Conservation (phyloP, 345 rosid genomes). For the Gossypium arboreum region DNA sequence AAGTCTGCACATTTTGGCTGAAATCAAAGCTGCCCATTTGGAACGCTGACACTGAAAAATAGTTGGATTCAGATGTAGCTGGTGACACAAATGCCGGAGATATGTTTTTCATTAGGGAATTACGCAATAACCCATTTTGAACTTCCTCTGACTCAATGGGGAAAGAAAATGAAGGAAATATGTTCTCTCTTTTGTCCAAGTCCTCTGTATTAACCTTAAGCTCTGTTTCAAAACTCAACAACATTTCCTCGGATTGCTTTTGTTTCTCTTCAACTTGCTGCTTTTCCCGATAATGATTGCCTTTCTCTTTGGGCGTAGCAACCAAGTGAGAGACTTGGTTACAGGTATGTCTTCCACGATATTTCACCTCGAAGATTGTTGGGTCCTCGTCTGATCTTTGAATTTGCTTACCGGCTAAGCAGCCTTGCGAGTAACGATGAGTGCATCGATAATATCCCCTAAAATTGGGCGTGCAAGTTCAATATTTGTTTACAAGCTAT, state of each 20-base stretch:
- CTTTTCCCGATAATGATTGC: not conserved
- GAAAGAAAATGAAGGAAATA: slow-evolving; percentile 33
- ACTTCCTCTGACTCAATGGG: slow-evolving; percentile 23
- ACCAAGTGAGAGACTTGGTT: slow-evolving; percentile 17
- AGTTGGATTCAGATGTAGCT: slow-evolving; percentile 45
- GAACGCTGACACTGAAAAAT: slow-evolving; percentile 34
- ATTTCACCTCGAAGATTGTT: slow-evolving; percentile 38
- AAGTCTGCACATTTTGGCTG: slow-evolving; percentile 24
- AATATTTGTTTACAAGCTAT: not conserved
- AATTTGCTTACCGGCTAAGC: slow-evolving; percentile 61
- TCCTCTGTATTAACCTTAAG: slow-evolving; percentile 29
- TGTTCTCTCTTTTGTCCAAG: slow-evolving; percentile 17
- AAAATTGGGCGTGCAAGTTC: slow-evolving; percentile 11
- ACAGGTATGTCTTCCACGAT: slow-evolving; percentile 58
- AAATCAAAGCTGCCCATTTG: slow-evolving; percentile 22
- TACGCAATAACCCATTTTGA: slow-evolving; percentile 16
- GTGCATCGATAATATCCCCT: slow-evolving; percentile 68
- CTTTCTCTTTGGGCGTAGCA: not conserved
- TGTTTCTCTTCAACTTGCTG: slow-evolving; percentile 23
- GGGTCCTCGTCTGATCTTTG: slow-evolving; percentile 53
- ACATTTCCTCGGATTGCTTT: slow-evolving; percentile 17
- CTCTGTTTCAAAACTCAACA: slow-evolving; percentile 18
- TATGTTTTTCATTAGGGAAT: slow-evolving; percentile 24
- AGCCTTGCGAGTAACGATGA: slow-evolving; percentile 48
- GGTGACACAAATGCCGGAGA: slow-evolving; percentile 35